Evolutionary conservation across 495 filamentous ascomycete species (phyloP), one percentile per base, ranked within the genome.

Genomic region (Daldinia bambusicola): DNA sequence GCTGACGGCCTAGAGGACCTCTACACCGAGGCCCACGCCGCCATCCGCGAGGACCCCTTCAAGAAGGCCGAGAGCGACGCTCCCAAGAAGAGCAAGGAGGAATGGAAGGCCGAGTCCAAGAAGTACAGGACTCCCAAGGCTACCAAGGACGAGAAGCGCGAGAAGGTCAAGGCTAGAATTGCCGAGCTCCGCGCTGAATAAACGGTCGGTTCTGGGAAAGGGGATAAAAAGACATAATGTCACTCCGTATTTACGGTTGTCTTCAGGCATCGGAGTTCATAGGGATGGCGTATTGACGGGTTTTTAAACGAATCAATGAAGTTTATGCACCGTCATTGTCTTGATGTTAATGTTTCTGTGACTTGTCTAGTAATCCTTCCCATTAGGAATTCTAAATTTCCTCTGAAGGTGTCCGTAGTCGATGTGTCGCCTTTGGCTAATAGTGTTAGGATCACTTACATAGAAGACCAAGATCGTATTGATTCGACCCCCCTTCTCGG

Each of bases 1-100:
- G 95, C 95, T 62, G 96, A 97, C 80, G 93, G 93, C 71, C 87
- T 99, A 53, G 95, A 99, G 92, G 96, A 99, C 74, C 82, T 98
- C 78, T 99, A 98, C 88, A 77, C 84, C 55, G 93, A 98, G 81
- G 95, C 94, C 64, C 96, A 99, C 89, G 90, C 92, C 83, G 90
- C 91, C 79, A 99, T 99, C 88, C 94, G 95, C 74, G 96, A 94
- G 87, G 91, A 98, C 84, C 95, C 95, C 79, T 95, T 90, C 87
- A 97, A 97, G 90, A 94, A 95, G 88, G 89, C 88, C 69, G 92
- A 94, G 78, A 85, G 89, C 50, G 93, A 86, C 37, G 90, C 77
- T 32, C 76, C 87, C 81, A 92, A 93, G 89, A 98, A 97, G 93
- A 87, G 81, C 84, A 97, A 97, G 91, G 95, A 92, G 72, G 87